Conservation (phyloP, 192 early-diverging fungal species). For the Backusella sp. region DNA sequence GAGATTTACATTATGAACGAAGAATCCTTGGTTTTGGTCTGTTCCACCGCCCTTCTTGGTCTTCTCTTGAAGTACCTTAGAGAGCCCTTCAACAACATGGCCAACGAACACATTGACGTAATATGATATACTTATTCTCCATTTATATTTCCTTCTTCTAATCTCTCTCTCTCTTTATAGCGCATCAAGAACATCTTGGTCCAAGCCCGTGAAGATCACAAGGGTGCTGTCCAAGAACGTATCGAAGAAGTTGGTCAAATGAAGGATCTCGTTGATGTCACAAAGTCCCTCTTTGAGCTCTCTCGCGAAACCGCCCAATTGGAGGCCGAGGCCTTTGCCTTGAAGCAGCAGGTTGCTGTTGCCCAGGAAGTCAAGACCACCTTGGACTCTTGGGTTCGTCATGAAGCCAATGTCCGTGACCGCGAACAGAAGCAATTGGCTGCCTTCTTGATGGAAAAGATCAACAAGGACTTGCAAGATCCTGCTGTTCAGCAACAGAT, state of each 20-base stretch:
- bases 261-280: constrained; percentile 90
- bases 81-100: constrained; percentile 83
- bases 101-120: constrained; percentile 48
- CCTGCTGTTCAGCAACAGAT: constrained; percentile 63
- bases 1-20: constrained; percentile 97
- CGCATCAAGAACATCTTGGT: constrained; percentile 80
- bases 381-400: constrained; percentile 96
- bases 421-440: constrained; percentile 87
- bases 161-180: constrained; percentile 33
- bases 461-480: constrained; percentile 66
- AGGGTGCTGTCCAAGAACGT: constrained; percentile 83
- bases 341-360: constrained; percentile 88
- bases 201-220: constrained; percentile 89
- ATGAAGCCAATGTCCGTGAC: constrained; percentile 91
- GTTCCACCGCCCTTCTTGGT: constrained; percentile 78
- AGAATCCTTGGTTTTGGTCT: constrained; percentile 82
- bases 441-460: constrained; percentile 78
- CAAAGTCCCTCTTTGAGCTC: constrained; percentile 90
- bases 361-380: constrained; percentile 80
- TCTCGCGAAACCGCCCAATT: constrained; percentile 93
- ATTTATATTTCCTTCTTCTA: neutral
- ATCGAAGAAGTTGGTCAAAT: constrained; percentile 91
- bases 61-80: constrained; percentile 77
- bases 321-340: constrained; percentile 91
- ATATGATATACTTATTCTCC: no score